phyloP scores from a whole-genome alignment of 73 alveolate species.

The Paramecium sonneborni region DNA sequence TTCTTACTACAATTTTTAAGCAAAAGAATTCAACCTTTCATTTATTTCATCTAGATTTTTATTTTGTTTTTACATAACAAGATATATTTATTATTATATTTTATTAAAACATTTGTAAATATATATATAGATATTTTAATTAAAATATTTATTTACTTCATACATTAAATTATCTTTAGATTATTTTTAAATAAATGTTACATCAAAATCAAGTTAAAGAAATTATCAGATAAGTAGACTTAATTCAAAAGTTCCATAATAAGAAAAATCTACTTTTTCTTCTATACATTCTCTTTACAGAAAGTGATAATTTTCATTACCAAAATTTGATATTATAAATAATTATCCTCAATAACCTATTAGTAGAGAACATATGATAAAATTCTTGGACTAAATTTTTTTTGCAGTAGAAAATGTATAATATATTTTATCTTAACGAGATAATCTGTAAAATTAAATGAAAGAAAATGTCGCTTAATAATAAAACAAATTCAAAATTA shows the following conservation, averaged over 20 bases:
- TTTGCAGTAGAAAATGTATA: not conserved
- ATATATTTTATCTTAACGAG: not conserved
- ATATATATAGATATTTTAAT: too few species aligned
- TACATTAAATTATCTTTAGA: too few species aligned
- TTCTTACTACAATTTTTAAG: too few species aligned
- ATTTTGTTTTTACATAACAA: too few species aligned
- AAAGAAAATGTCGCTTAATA: not conserved
- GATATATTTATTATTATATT: too few species aligned
- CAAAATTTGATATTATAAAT: not conserved
- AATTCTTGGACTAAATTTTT: not conserved
- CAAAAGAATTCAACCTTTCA: too few species aligned
- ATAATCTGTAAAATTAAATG: not conserved
- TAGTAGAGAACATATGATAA: not conserved
- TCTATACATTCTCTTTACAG: not conserved
- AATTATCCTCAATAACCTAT: not conserved
- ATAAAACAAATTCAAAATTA: not conserved
- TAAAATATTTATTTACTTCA: too few species aligned
- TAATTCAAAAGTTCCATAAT: not conserved
- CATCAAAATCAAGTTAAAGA: not conserved
- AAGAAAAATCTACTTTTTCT: not conserved
- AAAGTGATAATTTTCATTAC: not conserved
- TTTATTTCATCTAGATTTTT: too few species aligned
- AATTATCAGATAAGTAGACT: not conserved
- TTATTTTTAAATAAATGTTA: too few species aligned
- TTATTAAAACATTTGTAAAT: too few species aligned